phyloP scores from a whole-genome alignment of 2,329 filamentous ascomycete species.

The Trichoderma sp. region DNA sequence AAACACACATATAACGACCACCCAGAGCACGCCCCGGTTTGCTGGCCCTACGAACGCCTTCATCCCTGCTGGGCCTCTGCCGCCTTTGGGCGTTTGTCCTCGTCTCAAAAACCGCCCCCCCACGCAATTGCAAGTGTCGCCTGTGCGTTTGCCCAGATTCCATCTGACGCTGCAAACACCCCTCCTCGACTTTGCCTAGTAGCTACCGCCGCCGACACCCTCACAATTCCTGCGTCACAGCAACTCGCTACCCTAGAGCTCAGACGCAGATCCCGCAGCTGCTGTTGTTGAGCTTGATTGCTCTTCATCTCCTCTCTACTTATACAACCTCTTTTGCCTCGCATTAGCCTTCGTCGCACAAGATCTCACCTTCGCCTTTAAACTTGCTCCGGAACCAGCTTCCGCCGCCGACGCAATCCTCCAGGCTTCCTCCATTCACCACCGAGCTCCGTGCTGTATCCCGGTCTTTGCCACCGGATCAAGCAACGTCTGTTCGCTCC shows the following conservation, averaged over 20 bases:
- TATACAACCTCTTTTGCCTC: neutral
- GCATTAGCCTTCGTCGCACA: conserved; percentile 1
- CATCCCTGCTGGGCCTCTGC: conserved; percentile 20
- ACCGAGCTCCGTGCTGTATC: conserved; percentile 6
- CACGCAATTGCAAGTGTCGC: conserved; percentile 8
- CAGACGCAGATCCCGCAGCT: neutral
- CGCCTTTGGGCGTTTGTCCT: conserved; percentile 15
- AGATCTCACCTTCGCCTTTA: neutral
- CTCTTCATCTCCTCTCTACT: neutral
- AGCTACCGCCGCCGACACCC: neutral
- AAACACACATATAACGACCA: neutral
- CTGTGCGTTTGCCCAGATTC: conserved; percentile 7
- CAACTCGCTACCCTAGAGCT: neutral
- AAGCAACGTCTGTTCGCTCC: neutral
- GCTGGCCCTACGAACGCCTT: conserved; percentile 24
- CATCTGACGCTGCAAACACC: conserved; percentile 18
- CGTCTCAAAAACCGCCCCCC: neutral
- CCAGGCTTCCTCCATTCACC: conserved; percentile 7
- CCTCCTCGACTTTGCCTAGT: conserved; percentile 11
- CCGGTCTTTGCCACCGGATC: conserved; percentile 9
- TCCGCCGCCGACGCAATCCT: conserved; percentile 10
- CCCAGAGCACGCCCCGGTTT: conserved; percentile 28
- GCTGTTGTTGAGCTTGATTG: neutral
- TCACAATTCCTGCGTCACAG: neutral
- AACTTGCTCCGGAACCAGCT: conserved; percentile 10